Base-by-base conservation (phyloP, 2,329 filamentous ascomycete genomes). In the Cytospora paraplurivora region DNA sequence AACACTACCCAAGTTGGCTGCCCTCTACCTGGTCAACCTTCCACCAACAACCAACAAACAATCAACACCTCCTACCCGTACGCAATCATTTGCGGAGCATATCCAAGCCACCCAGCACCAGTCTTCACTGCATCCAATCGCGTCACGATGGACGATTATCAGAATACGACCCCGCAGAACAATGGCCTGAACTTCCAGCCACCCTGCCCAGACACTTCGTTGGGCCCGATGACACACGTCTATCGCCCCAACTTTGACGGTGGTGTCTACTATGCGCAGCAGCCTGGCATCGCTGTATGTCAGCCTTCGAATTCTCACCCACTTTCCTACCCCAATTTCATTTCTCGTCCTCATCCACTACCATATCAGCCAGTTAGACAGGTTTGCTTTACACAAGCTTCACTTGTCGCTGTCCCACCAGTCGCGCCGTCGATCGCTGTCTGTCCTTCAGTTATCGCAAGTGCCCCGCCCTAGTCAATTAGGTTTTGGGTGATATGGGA, bases 161-260 rank as follows among this genome's bases (percentile, higher is more conserved):
- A 75, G 66, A 78, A 79, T 67, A 67, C 74, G n/a, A 71, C 68
- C n/a, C 80, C 77, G 67, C 76, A 77, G 50, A 72, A 75, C 35
- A 70, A 70, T 55, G 81, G 81, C 60, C 71, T 82, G 56, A 80
- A 84, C 71, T 87, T 83, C 69, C 82, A 87, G 69, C 85, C 85
- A 1, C 84, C 82, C 34, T 82, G 85, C 17, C 83, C 84, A 4
- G 82, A 85, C 68, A 85, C 84, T 17, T 82, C 81, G 51, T 78
- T 80, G 70, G 85, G 85, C 4, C 80, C 83, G 1, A 82, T 83
- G 63, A 70, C 78, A 34, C 84, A 88, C 67, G 78, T 79, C 21
- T 87, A 86, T 68, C 74, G 82, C 59, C 85, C 85, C 66, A 83
- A 82, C 51, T 78, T 76, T 68, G 84, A 86, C 51, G 71, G 71